Evolutionary conservation across 2,329 filamentous ascomycete genomes (phyloP).

Genomic region (Colletotrichum tabaci): DNA sequence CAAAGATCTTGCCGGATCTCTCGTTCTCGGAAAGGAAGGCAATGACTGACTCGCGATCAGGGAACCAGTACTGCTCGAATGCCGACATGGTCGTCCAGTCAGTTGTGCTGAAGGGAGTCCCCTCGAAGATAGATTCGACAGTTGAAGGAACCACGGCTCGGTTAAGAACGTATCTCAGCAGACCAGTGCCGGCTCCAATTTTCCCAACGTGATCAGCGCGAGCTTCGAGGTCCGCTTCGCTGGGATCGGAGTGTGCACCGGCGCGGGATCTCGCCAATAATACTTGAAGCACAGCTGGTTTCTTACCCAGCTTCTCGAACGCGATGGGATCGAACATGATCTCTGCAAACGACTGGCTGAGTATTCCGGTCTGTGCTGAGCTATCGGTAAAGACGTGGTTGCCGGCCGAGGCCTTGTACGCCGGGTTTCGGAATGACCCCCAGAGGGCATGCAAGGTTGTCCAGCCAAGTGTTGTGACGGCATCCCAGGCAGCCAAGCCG

Average conservation of each 20-base stretch:
- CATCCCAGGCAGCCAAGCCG: not conserved
- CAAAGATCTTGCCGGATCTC: not conserved
- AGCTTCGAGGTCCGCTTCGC: not conserved
- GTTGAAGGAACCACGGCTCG: not conserved
- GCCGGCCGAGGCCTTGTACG: constrained; percentile 18
- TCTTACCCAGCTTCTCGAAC: not conserved
- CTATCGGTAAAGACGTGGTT: constrained; percentile 10
- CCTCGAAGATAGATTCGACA: not conserved
- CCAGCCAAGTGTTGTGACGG: constrained; percentile 19
- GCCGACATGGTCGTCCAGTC: constrained; percentile 13
- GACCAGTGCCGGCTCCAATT: not conserved
- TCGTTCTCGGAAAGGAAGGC: not conserved
- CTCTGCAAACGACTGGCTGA: constrained; percentile 1
- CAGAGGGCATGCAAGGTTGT: constrained; percentile 1
- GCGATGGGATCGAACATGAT: not conserved
- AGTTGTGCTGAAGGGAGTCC: constrained; percentile 4
- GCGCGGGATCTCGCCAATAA: not conserved
- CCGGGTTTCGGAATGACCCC: constrained; percentile 5
- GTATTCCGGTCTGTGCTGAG: not conserved
- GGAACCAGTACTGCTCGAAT: constrained; percentile 27
- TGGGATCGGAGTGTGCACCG: not conserved
- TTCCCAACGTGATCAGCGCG: not conserved
- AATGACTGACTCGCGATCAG: not conserved
- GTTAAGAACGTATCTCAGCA: constrained; percentile 15
- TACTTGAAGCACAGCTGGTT: not conserved